Base-by-base conservation (phyloP, 2,329 filamentous ascomycete genomes). In the Scytalidium lignicola region DNA sequence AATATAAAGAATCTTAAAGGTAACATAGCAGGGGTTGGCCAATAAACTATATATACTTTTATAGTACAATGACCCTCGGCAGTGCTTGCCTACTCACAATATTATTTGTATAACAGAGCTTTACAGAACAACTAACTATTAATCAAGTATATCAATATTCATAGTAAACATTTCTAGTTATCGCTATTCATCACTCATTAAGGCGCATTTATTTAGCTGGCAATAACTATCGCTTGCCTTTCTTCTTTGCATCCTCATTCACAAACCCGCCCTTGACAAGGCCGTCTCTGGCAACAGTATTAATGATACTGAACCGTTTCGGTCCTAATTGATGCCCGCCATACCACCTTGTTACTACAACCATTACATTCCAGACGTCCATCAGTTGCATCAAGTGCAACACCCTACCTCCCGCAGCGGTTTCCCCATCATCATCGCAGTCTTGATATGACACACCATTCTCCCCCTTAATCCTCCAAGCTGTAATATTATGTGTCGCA, bases 351-450 rank as follows among this genome's bases (percentile, higher is more conserved):
- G 88, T 90, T 22, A 99, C 92, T 3, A 99, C 86, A 0, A 99
- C 90, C 73, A 97, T 85, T 15, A 86, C 85, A 67, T 95, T 82
- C 90, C 91, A 96, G 10, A 95, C 76, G 62, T 91, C 88, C 88
- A 96, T 96, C 53, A 96, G 70, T 72, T 96, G 90, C 83, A 99
- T 86, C 23, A 99, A 73, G 70, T 95, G 90, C 52, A 97, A 69
- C 62, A 99, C 69, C 40, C 93, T 78, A 0, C 86, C 84, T 1
- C 93, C 93, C 0, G 93, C 93, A 5, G 93, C 93, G 21, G 88
- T 88, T 75, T 99, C 93, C 2, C 93, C 93, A 65, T 99, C 93
- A 61, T 99, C 93, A 61, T 99, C 88, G 63, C 86, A 96, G 68
- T 99, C 93, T 67, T 97, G 91, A 58, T 85, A 90, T 45, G 76